Evolutionary conservation across 163 green algal species (phyloP).

Genomic region (Scenedesmus sp.): DNA sequence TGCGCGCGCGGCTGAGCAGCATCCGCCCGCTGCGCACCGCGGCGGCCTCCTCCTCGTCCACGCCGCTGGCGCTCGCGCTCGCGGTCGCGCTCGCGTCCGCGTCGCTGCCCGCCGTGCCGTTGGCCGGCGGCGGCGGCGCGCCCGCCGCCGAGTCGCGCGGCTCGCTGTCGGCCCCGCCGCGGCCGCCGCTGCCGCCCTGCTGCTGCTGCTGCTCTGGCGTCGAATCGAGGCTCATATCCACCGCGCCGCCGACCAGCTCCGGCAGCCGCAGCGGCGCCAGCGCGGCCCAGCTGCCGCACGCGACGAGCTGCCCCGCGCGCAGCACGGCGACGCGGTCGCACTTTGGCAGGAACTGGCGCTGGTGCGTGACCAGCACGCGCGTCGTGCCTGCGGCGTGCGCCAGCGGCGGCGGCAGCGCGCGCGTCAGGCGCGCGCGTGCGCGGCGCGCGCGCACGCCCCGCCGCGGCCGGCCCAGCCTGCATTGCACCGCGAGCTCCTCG

Average conservation of each 20-base stretch:
- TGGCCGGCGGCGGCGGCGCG: no score
- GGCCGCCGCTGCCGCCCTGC: background rate
- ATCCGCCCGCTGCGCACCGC: no score
- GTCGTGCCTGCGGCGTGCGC: slow-evolving; percentile 17
- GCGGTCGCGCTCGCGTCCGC: no score
- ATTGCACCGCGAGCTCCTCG: background rate
- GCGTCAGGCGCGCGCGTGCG: no score
- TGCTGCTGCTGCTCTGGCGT: slow-evolving; percentile 15
- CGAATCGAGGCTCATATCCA: slow-evolving; percentile 35
- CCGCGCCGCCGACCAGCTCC: slow-evolving; percentile 45
- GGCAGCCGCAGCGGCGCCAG: slow-evolving; percentile 41
- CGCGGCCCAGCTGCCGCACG: slow-evolving; percentile 50
- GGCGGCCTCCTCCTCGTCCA: no score
- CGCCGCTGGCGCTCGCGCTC: no score
- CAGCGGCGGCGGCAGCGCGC: background rate
- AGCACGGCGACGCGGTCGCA: slow-evolving; percentile 57
- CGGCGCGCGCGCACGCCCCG: no score
- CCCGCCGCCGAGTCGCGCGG: no score
- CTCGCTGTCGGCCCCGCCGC: background rate
- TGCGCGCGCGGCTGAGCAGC: slow-evolving; percentile 1
- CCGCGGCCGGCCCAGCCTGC: no score
- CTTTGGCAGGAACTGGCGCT: slow-evolving; percentile 68
- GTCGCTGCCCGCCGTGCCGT: no score
- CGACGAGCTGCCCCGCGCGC: slow-evolving; percentile 38
- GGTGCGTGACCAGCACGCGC: slow-evolving; percentile 74